A percentile compares a stretch with the other conserved stretches of the same genome.
These are phyloP conservation scores for Rheum nobile DNA, from an alignment of 148 eudicot species.

Conservation along the genomic window DNA sequence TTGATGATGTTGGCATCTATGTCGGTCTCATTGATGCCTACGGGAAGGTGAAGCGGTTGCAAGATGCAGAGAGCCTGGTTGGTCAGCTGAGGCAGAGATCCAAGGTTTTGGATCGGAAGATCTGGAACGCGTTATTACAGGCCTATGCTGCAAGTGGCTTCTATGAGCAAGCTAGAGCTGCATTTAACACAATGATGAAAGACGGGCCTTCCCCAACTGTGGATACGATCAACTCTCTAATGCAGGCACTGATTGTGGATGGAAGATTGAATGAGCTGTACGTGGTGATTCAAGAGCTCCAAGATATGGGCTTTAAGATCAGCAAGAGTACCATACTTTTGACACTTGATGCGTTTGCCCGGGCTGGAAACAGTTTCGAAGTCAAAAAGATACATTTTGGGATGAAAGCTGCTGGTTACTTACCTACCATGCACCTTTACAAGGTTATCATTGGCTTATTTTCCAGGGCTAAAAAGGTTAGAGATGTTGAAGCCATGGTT, in stretches of 20 bases:
- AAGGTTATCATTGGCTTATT: constrained; percentile 76
- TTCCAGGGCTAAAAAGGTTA: constrained; percentile 62
- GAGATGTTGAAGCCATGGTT: constrained; percentile 84
- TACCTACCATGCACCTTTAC: constrained; percentile 91
- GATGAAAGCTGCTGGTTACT: constrained; percentile 95
- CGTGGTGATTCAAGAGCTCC: constrained; percentile 79
- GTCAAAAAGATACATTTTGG: constrained; percentile 92
- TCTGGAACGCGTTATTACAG: constrained; percentile 70
- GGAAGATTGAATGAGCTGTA: constrained; percentile 76
- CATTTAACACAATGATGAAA: constrained; percentile 94
- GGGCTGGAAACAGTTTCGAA: constrained; percentile 79
- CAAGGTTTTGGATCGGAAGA: constrained; percentile 54
- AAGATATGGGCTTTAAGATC: constrained; percentile 95
- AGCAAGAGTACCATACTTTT: constrained; percentile 81
- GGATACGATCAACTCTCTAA: constrained; percentile 61
- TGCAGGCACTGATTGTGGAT: constrained; percentile 82
- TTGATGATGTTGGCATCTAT: constrained; percentile 38
- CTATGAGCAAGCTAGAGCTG: constrained; percentile 98
- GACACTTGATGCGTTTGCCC: constrained; percentile 94
- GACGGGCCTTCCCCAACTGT: constrained; percentile 91
- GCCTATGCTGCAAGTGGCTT: constrained; percentile 69
- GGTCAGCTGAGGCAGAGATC: constrained; percentile 53
- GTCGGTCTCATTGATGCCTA: constrained; percentile 65
- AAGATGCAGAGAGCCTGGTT: constrained; percentile 66
- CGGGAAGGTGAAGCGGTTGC: constrained; percentile 55